Conservation (phyloP, 495 filamentous ascomycete genomes). For the Trichoderma asperelloides region DNA sequence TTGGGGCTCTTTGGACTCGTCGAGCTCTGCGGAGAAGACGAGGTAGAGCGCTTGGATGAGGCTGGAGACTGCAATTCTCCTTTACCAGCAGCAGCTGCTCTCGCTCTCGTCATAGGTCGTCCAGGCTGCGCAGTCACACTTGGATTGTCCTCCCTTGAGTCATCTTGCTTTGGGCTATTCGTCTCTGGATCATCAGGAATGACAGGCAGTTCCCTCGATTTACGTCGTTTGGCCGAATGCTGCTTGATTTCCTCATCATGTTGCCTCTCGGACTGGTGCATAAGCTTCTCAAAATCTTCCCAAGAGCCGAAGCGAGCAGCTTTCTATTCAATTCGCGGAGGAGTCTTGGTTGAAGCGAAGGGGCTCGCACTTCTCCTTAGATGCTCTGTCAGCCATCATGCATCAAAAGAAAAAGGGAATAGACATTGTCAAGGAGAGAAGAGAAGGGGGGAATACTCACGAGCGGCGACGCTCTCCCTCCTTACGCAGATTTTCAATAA, state of each 20-base stretch:
- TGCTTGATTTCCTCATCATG: not conserved
- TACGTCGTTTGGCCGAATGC: not conserved
- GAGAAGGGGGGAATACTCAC: slow-evolving; percentile 37
- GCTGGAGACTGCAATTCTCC: not conserved
- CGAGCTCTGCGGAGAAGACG: not conserved
- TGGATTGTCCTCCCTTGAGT: not conserved
- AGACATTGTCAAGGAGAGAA: not conserved
- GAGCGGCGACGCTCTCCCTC: slow-evolving; percentile 74
- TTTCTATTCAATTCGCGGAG: slow-evolving; percentile 28
- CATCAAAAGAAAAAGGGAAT: not conserved
- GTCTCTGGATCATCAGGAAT: not conserved
- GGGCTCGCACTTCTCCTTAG: slow-evolving; percentile 15
- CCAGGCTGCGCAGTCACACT: not conserved
- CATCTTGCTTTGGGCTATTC: not conserved
- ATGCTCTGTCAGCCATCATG: not conserved
- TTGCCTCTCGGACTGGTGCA: not conserved
- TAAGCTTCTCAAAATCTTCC: not conserved
- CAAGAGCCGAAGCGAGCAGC: slow-evolving; percentile 9
- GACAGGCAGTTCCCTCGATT: not conserved
- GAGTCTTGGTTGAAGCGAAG: slow-evolving; percentile 21
- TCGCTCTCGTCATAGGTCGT: not conserved
- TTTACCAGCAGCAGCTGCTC: not conserved
- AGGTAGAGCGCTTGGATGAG: not conserved
- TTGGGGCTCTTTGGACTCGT: not conserved
- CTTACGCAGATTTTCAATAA: slow-evolving; percentile 71